These are phyloP conservation scores for Wickerhamiella kazuoi DNA, from an alignment of 805 yeast species.

Conservation along the genomic window DNA sequence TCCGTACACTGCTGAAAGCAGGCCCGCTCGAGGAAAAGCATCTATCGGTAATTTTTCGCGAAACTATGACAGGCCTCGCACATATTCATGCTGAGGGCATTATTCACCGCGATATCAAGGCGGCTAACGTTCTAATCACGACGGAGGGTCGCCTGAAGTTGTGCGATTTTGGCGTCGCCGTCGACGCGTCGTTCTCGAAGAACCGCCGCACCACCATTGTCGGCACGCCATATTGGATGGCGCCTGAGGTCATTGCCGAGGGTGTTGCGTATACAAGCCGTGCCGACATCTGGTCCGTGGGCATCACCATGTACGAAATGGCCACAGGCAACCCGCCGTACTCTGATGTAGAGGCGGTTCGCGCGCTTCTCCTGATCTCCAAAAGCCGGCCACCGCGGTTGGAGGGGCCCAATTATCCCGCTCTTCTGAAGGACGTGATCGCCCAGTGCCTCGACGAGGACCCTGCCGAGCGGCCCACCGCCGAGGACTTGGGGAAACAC, in stretches of 20 bases:
- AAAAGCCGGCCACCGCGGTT: slow-evolving; percentile 87
- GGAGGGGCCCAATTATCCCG: slow-evolving; percentile 73
- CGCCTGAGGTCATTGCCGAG: slow-evolving; percentile 30
- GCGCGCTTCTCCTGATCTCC: slow-evolving; percentile 89
- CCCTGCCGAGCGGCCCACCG: slow-evolving; percentile 71
- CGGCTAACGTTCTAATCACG: slow-evolving; percentile 81
- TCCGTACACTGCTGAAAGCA: slow-evolving; percentile 67
- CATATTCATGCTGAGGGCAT: slow-evolving; percentile 79
- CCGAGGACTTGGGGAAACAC: slow-evolving; percentile 65
- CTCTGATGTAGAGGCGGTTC: slow-evolving; percentile 81
- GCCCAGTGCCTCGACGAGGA: slow-evolving; percentile 89
- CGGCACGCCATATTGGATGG: slow-evolving; percentile 42
- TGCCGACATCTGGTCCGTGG: slow-evolving; percentile 96
- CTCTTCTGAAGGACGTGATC: slow-evolving; percentile 64
- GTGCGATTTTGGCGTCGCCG: slow-evolving; percentile 98
- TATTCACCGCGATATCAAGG: slow-evolving; percentile 90
- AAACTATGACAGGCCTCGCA: slow-evolving; percentile 55
- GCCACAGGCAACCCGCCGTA: slow-evolving; percentile 97
- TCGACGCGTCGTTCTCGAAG: slow-evolving; percentile 60
- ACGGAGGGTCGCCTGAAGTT: slow-evolving; percentile 80
- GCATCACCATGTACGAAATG: slow-evolving; percentile 83
- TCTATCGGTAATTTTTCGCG: slow-evolving; percentile 71
- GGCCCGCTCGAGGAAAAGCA: slow-evolving; percentile 77
- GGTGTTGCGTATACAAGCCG: slow-evolving; percentile 36
- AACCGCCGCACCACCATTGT: slow-evolving; percentile 86